Base-by-base conservation (phyloP, 805 yeast species). In the Trichomonascus vanleenenianus region DNA sequence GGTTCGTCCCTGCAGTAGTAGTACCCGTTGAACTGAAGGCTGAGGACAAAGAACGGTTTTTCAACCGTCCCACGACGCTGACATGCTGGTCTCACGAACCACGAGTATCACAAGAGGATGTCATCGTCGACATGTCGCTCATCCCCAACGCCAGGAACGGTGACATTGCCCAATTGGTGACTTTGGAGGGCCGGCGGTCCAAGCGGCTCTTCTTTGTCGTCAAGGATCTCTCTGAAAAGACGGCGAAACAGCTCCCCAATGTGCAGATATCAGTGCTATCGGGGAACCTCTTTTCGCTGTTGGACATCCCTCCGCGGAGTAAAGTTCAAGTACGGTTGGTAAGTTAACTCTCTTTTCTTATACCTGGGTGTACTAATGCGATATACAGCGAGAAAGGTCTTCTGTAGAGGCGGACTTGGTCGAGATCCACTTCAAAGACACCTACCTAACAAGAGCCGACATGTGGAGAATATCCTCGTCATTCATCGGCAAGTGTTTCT, bases 401-500 rank as follows among this genome's bases (percentile, higher is more conserved):
- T 62, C 66, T 0, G 81, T 75, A n/a, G 83, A 78, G 50, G 83
- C 89, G 1, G 96, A 93, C 55, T 73, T 86, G 2, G 76, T 89
- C 2, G 97, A 93, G 57, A 65, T 93, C 3, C 79, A 79, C 58
- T 75, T 87, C 44, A 85, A 81, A 55, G 97, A 93, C 56, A 71
- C 86, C 16, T 78, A 83, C 52, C 65, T 93, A 12, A 78, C 95
- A 2, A 69, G 98, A 53, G 96, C 95, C 49, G 93, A 87, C 55
- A 91, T 89, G 88, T 93, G 97, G 96, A 71, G 75, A 20, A 66
- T 91, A 11, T 78, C 95, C 0, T 71, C 85, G 1, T 57, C 71
- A 15, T 52, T 91, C 44, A 72, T 73, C 0, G 78, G 78, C 8
- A 65, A 75, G 5, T 85, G 96, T 61, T 73, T 85, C 1, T 79